phyloP scores from a whole-genome alignment of 1,284 basidiomycete genomes.

The Trichosporon ovoides region DNA sequence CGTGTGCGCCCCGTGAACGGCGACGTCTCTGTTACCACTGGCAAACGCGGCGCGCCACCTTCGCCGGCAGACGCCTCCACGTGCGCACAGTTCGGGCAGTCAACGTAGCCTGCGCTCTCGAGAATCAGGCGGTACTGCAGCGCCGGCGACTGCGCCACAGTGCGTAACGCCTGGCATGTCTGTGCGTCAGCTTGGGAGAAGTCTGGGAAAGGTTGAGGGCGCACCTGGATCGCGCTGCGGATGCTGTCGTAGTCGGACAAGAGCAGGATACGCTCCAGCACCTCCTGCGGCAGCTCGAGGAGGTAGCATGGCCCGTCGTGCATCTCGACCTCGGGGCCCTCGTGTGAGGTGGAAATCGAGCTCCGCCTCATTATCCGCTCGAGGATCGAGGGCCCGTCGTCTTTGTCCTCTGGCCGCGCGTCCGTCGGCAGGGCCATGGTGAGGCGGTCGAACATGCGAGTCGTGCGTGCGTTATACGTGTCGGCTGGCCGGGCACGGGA shows the following conservation, averaged over 20 bases:
- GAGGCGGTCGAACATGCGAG: not conserved
- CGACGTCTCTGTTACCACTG: slow-evolving; percentile 9
- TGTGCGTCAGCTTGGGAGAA: slow-evolving; percentile 3
- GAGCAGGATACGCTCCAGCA: slow-evolving; percentile 8
- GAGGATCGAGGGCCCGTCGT: not conserved
- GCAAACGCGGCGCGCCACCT: not conserved
- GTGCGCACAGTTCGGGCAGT: slow-evolving; percentile 5
- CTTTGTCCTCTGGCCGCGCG: not conserved
- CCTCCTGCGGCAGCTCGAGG: slow-evolving; percentile 7
- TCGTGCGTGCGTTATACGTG: not conserved
- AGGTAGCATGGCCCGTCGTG: not conserved
- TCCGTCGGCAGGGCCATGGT: slow-evolving; percentile 3
- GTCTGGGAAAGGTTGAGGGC: not conserved
- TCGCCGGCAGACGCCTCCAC: not conserved
- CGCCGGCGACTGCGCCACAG: not conserved
- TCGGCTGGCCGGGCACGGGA: not conserved
- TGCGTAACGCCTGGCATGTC: slow-evolving; percentile 8
- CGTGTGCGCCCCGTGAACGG: slow-evolving; percentile 23
- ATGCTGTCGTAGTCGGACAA: not conserved
- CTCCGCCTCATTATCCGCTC: not conserved
- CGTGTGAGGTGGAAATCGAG: not conserved
- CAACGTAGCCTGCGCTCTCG: slow-evolving; percentile 6
- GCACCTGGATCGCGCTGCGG: not conserved
- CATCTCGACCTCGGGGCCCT: not conserved
- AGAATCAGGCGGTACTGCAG: slow-evolving; percentile 9